These are phyloP conservation scores for Zygoascus ofunaensis DNA, from an alignment of 805 yeast species.

Conservation along the genomic window DNA sequence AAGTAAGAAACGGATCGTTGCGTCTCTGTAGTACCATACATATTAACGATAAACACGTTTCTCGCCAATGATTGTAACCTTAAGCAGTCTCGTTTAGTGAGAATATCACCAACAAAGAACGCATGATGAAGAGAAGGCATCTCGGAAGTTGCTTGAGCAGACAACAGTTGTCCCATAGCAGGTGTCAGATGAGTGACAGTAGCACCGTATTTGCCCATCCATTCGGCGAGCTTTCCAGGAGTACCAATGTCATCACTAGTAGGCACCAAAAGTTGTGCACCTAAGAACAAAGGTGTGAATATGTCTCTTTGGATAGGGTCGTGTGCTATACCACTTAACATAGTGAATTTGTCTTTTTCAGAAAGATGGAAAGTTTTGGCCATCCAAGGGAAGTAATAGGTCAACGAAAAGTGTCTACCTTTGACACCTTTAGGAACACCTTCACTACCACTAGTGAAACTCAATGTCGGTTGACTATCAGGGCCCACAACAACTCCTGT, in stretches of 20 bases:
- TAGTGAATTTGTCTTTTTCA: conserved; percentile 80
- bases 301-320: conserved; percentile 99
- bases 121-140: conserved; percentile 89
- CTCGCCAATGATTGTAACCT: conserved; percentile 86
- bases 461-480: conserved; percentile 91
- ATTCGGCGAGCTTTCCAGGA: conserved; percentile 92
- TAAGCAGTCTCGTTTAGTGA: conserved; percentile 94
- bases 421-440: conserved; percentile 98
- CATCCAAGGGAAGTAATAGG: conserved; percentile 99
- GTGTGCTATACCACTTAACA: conserved; percentile 98
- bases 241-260: conserved; percentile 97
- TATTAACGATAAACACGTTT: conserved; percentile 83
- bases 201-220: conserved; percentile 90
- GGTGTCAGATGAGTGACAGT: conserved; percentile 98
- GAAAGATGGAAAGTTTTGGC: conserved; percentile 69
- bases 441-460: conserved; percentile 96
- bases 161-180: conserved; percentile 96
- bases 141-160: conserved; percentile 88
- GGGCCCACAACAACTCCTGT: conserved; percentile 95
- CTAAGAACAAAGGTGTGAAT: conserved; percentile 94
- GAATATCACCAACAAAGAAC: conserved; percentile 94
- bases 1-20: conserved; percentile 96
- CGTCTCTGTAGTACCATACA: conserved; percentile 99
- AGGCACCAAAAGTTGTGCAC: conserved; percentile 89
- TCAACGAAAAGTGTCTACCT: conserved; percentile 94